phyloP scores from a whole-genome alignment of 2,329 filamentous ascomycete genomes.

The Sarocladium brachiariae region DNA sequence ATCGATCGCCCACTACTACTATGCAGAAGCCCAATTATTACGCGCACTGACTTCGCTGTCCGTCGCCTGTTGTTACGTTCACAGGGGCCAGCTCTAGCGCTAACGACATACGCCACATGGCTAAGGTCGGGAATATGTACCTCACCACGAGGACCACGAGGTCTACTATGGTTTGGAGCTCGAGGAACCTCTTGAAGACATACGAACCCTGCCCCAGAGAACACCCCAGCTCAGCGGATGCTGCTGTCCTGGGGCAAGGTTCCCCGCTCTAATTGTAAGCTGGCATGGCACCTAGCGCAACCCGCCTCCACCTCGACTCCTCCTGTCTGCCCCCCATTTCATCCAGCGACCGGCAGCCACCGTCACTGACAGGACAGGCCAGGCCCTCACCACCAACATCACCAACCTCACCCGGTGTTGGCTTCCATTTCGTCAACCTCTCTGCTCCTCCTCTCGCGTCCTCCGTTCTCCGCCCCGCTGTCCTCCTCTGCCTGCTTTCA shows the following conservation, averaged over 20 bases:
- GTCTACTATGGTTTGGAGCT: too few species aligned
- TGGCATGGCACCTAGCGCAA: background rate
- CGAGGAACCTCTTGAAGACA: too few species aligned
- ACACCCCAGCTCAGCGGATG: background rate
- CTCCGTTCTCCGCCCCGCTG: background rate
- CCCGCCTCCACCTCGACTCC: background rate
- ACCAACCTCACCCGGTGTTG: background rate
- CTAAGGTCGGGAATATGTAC: too few species aligned
- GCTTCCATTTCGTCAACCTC: background rate
- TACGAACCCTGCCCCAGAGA: background rate
- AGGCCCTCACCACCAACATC: conserved; percentile 5
- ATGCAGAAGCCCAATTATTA: background rate
- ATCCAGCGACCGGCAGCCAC: background rate
- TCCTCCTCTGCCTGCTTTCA: background rate
- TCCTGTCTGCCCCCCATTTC: background rate
- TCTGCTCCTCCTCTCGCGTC: background rate
- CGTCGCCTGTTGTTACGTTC: background rate
- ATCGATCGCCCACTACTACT: too few species aligned
- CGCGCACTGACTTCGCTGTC: background rate
- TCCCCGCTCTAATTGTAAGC: conserved; percentile 1
- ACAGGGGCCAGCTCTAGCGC: background rate
- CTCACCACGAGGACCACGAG: too few species aligned
- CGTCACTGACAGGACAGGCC: conserved; percentile 4
- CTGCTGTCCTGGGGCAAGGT: conserved; percentile 1
- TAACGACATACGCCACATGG: conserved; percentile 4